Conservation (phyloP, 1,284 basidiomycete species). For the Inonotus obliquus region DNA sequence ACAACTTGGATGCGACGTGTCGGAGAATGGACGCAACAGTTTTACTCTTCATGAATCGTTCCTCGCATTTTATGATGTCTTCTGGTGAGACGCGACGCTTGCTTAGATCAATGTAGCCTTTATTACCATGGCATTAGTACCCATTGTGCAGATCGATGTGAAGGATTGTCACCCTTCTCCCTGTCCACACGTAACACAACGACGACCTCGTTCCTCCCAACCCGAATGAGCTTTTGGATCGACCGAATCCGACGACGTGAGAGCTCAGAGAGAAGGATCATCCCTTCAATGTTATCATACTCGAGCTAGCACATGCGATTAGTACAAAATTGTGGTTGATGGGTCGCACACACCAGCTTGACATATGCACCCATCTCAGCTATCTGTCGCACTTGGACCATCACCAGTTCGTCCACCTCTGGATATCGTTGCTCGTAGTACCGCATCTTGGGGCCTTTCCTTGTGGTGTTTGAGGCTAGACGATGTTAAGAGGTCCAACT, state of each 20-base stretch:
- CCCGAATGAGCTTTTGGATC: constrained; percentile 97
- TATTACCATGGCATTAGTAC: neutral
- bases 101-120: constrained; percentile 98
- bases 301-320: constrained; percentile 62
- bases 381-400: constrained; percentile 99
- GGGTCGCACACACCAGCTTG: constrained; percentile 70
- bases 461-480: no score
- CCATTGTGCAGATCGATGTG: neutral
- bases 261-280: constrained; percentile 97
- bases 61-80: constrained; percentile 98
- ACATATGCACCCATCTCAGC: constrained; percentile 99
- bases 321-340: neutral
- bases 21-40: constrained; percentile 91
- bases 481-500: no score
- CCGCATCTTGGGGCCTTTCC: constrained; percentile 46
- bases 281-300: constrained; percentile 99
- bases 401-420: constrained; percentile 95
- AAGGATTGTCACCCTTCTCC: constrained; percentile 76
- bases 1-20: constrained; percentile 86
- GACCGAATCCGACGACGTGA: constrained; percentile 95
- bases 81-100: constrained; percentile 99
- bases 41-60: constrained; percentile 97
- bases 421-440: constrained; percentile 81
- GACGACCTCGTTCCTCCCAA: constrained; percentile 97
- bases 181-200: constrained; percentile 98